Conservation (phyloP, 2,329 filamentous ascomycete genomes). For the Phialemonium atrogriseum region DNA sequence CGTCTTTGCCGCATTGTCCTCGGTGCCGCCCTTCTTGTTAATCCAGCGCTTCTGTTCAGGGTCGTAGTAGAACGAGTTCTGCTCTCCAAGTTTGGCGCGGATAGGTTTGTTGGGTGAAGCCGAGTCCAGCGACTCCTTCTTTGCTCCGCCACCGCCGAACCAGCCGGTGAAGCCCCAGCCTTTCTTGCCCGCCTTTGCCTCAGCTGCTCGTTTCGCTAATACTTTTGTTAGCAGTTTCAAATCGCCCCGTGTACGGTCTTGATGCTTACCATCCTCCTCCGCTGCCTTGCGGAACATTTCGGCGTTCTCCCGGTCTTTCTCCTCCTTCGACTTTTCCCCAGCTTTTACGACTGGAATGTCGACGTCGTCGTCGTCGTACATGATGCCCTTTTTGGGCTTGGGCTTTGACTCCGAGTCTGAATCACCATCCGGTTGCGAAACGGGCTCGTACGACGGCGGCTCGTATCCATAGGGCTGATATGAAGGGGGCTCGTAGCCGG, state of each 20-base stretch:
- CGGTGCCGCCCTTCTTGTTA: slow-evolving; percentile 80
- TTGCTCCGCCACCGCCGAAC: slow-evolving; percentile 65
- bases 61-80: slow-evolving; percentile 89
- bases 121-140: slow-evolving; percentile 49
- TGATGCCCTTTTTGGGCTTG: slow-evolving; percentile 64
- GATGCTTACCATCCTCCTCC: slow-evolving; percentile 58
- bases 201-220: slow-evolving; percentile 52
- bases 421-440: slow-evolving; percentile 39
- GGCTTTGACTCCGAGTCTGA: slow-evolving; percentile 45
- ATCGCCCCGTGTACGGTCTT: not conserved
- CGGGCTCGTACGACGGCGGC: slow-evolving; percentile 53
- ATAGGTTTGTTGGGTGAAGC: slow-evolving; percentile 58
- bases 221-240: slow-evolving; percentile 5
- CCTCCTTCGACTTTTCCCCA: slow-evolving; percentile 52
- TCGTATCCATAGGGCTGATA: slow-evolving; percentile 42
- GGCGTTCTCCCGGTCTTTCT: slow-evolving; percentile 70
- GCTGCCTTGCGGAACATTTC: slow-evolving; percentile 81
- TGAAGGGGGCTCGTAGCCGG: slow-evolving; percentile 20
- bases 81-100: slow-evolving; percentile 86
- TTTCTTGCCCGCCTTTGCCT: slow-evolving; percentile 47
- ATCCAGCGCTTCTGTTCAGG: slow-evolving; percentile 96
- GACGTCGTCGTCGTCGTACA: slow-evolving; percentile 76
- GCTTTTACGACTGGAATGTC: slow-evolving; percentile 48
- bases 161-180: slow-evolving; percentile 80
- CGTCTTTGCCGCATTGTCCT: slow-evolving; percentile 48